These are phyloP conservation scores for Puccinellia tenuiflora DNA, from an alignment of 176 grass and related monocot genomes.

Conservation along the genomic window DNA sequence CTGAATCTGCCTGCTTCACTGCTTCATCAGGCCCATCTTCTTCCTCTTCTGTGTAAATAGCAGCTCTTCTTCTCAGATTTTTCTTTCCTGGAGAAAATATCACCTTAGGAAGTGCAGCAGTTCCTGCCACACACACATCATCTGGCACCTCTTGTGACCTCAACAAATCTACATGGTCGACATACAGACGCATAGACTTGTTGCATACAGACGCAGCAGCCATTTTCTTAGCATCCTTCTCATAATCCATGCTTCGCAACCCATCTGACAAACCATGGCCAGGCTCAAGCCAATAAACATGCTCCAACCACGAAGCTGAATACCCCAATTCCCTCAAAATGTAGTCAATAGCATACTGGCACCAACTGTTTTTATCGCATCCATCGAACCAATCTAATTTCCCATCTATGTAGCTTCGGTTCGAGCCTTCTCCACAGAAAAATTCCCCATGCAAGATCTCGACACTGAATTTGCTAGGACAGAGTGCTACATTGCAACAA, in stretches of 20 bases:
- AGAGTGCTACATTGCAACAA: not conserved
- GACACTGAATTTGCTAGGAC: not conserved
- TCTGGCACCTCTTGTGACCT: no score
- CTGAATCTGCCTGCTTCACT: not conserved
- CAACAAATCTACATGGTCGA: no score
- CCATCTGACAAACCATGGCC: not conserved
- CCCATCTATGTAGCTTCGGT: not conserved
- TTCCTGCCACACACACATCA: no score
- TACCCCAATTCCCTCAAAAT: not conserved
- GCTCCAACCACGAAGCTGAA: not conserved
- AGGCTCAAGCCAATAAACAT: not conserved
- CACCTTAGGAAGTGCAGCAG: no score
- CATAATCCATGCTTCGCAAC: not conserved
- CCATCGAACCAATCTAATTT: not conserved
- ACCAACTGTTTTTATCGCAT: not conserved
- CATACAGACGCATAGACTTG: no score
- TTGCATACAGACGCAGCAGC: no score
- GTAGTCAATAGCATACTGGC: not conserved
- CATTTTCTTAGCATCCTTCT: no score
- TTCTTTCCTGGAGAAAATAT: no score
- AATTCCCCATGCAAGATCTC: not conserved
- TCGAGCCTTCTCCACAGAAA: not conserved
- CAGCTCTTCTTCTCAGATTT: no score
- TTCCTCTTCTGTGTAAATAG: no score
- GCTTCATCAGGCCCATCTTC: not conserved